Evolutionary conservation across 2,329 filamentous ascomycete species (phyloP), one percentile per base, ranked within the genome.

Genomic region (Drechslerella stenobrocha): DNA sequence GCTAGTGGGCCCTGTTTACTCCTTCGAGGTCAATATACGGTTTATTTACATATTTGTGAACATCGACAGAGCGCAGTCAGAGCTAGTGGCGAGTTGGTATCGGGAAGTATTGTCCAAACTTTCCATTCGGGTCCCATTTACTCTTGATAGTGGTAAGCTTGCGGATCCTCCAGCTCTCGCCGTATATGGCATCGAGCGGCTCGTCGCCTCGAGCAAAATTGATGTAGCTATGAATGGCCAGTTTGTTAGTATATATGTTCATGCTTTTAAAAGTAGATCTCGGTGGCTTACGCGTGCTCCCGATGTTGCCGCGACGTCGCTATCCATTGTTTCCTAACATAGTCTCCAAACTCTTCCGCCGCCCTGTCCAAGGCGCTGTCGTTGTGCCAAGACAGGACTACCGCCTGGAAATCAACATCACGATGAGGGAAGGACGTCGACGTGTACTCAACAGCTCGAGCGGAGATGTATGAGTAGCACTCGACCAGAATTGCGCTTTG

Each of bases 101-200:
- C 3, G 64, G 64, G 24, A 69, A 63, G 30, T 61, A 69, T 28
- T 59, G 47, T 13, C 64, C 58, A 30, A 74, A 75, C 7, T 73
- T 63, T 0, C 72, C 73, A 7, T 55, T 52, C 2, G 73, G 71
- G 55, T 75, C 74, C 71, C 72, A 73, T 42, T 61, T 64, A 34
- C 47, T 73, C 66, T 75, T 75, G 50, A 75, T 42, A 0, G 45
- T 58, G 18, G 61, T 69, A 11, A 75, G 51, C 26, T 70, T 74
- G n/a, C 70, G 57, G 11, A 74, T 26, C 40, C 65, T 52, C 59
- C 72, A 56, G 26, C 64, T 52, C 7, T 55, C 51, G 13, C 70
- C 70, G 42, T 64, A 71, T 13, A 70, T 69, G 2, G 40, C 24
- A 1, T 52, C 48, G 15, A 60, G 32, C 28, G 35, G 1, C 23